Conservation (phyloP, 257 asterid species). For the Ajuga chamaepitys region DNA sequence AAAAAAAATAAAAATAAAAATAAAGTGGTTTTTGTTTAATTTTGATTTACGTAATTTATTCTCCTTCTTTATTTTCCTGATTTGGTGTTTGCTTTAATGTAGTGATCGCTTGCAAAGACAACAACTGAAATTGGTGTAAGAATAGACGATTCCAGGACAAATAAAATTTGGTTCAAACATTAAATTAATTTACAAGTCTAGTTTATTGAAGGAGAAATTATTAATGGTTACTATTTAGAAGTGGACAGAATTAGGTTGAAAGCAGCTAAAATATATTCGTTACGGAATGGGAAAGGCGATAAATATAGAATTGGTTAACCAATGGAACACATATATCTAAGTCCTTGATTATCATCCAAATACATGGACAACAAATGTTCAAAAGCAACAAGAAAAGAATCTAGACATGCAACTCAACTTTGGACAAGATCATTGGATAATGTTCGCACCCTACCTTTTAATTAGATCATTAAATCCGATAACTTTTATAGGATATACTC, state of each 20-base stretch:
- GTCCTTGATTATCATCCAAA: background rate
- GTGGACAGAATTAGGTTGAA: background rate
- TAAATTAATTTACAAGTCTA: too few species aligned
- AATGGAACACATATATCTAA: background rate
- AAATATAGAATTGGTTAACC: conserved; percentile 4
- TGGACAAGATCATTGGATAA: conserved; percentile 20
- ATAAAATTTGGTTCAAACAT: too few species aligned
- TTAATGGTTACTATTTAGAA: background rate
- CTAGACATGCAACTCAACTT: conserved; percentile 13
- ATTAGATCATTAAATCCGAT: conserved; percentile 11
- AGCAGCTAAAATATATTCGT: background rate
- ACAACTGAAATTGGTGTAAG: too few species aligned
- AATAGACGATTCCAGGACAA: too few species aligned
- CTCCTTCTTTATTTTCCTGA: too few species aligned
- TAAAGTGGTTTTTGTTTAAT: too few species aligned
- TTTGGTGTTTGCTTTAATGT: too few species aligned
- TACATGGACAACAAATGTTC: background rate
- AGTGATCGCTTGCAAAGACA: too few species aligned
- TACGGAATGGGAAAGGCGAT: background rate
- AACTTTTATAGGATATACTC: too few species aligned
- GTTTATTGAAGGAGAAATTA: too few species aligned
- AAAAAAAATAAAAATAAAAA: too few species aligned
- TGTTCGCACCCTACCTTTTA: conserved; percentile 1
- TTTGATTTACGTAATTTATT: too few species aligned
- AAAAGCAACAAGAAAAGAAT: conserved; percentile 19